Base-by-base conservation (phyloP, 2,329 filamentous ascomycete species). In the Penicillium brasilianum region DNA sequence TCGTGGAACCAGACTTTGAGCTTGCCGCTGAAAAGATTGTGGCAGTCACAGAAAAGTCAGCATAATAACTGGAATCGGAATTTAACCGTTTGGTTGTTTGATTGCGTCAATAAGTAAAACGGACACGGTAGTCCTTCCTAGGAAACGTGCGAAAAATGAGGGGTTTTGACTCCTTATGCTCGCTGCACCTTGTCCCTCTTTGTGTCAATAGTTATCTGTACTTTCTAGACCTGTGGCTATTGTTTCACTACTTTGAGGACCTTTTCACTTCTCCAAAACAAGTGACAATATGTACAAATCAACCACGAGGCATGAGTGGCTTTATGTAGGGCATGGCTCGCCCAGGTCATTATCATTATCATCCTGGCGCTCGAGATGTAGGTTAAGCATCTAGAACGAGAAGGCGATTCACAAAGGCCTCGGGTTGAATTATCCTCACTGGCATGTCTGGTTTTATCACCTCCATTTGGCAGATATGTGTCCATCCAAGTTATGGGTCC, bases 391-490 rank as follows among this genome's bases (percentile, higher is more conserved):
- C 18, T 11, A n/a, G 30, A 43, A 14, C 22, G 11, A 30, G 2
- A 46, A 22, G 8, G 14, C 20, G 34, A 41, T 54, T 8, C 30
- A n/a, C 4, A 16, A 10, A 5, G 14, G 22, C 22, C 28, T 34
- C 28, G 14, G 25, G 25, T n/a, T 52, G 13, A 30, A 1, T 14
- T 44, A 20, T 43, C 11, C 30, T 51, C 49, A 57, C 18, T 28
- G 3, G 25, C 6, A 57, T 28, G 3, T 13, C 46, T 13, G 60
- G 61, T 25, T 64, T 51, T 14, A 62, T 60, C 34, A 25, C 64
- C 10, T 49, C 58, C n/a, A 43, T 61, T 58, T 66, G 64, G 64
- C 60, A 65, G 43, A 16, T 32, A 28, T 66, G 64, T 62, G 53
- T 66, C 22, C 41, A 25, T 22, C 58, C 64, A 3, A 58, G 51